A percentile compares a stretch with the other conserved stretches of the same genome.
phyloP scores from a whole-genome alignment of 352 stramenopile genomes.

The Phytophthora aleatoria region DNA sequence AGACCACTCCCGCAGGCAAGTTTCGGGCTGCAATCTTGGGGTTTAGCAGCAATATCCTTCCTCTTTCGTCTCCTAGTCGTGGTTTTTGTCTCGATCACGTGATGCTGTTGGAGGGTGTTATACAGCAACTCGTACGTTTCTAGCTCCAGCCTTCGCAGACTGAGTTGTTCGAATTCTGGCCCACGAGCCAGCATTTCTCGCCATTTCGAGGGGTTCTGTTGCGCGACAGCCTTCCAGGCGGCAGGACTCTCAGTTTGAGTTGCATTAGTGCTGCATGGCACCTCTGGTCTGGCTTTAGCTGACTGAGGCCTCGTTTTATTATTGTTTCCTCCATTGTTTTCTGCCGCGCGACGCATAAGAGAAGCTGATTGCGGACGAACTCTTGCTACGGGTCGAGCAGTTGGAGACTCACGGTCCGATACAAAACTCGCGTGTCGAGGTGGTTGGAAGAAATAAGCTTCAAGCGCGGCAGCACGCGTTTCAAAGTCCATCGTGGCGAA shows the following conservation, averaged over 20 bases:
- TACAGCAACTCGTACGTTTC: conserved; percentile 58
- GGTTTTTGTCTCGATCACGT: conserved; percentile 1
- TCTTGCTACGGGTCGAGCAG: conserved; percentile 3
- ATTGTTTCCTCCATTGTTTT: background rate
- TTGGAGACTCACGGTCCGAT: background rate
- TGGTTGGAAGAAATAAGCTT: conserved; percentile 15
- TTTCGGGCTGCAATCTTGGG: background rate
- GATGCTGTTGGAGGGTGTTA: conserved; percentile 31
- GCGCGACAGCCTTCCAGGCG: background rate
- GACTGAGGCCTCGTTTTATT: conserved; percentile 37
- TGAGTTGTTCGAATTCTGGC: conserved; percentile 44
- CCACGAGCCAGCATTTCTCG: conserved; percentile 47
- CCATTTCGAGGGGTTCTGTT: conserved; percentile 44
- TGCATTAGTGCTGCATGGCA: background rate
- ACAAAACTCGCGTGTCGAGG: background rate
- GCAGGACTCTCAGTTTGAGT: background rate
- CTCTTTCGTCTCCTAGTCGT: conserved; percentile 9
- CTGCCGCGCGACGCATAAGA: conserved; percentile 4
- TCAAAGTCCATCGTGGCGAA: conserved; percentile 27
- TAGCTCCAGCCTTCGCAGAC: conserved; percentile 37
- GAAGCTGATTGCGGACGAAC: conserved; percentile 31
- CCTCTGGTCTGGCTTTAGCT: conserved; percentile 20
- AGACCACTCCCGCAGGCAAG: conserved; percentile 43
- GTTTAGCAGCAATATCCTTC: conserved; percentile 1
- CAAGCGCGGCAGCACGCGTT: conserved; percentile 15